Evolutionary conservation across 257 asterid species (phyloP).

Genomic region (Solanum acaule): DNA sequence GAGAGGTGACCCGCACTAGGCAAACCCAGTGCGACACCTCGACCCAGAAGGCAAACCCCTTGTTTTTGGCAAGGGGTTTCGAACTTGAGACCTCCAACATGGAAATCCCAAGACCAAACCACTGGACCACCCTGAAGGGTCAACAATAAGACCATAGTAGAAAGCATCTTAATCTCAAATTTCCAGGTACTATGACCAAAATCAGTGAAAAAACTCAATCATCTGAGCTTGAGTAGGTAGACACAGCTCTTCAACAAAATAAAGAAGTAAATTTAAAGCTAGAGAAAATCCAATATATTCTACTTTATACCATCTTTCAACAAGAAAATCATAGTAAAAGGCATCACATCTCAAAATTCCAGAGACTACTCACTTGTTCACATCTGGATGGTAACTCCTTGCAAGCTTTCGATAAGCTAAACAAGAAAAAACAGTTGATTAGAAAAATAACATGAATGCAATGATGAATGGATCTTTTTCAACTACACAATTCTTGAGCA

Average conservation of each 20-base stretch:
- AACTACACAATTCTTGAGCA: background rate
- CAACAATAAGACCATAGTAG: background rate
- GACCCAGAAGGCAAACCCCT: too few species aligned
- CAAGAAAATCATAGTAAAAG: background rate
- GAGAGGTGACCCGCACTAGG: too few species aligned
- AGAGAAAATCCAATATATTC: background rate
- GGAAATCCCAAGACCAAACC: too few species aligned
- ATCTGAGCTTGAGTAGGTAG: background rate
- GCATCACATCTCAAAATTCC: background rate
- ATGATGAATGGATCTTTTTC: background rate
- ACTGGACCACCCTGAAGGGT: background rate
- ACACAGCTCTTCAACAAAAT: background rate
- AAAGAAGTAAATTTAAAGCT: background rate
- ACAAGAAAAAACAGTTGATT: constrained; percentile 4
- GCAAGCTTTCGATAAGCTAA: constrained; percentile 98
- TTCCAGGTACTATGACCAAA: background rate
- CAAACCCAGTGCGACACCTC: too few species aligned
- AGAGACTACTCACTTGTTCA: constrained; percentile 62
- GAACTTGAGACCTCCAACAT: too few species aligned
- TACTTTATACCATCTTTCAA: background rate
- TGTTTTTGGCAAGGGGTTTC: too few species aligned
- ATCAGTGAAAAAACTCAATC: background rate
- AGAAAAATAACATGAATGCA: background rate
- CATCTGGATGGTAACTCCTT: constrained; percentile 93
- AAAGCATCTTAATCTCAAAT: background rate